Evolutionary conservation across 148 eudicot genomes (phyloP).

Genomic region (Chenopodium quinoa): DNA sequence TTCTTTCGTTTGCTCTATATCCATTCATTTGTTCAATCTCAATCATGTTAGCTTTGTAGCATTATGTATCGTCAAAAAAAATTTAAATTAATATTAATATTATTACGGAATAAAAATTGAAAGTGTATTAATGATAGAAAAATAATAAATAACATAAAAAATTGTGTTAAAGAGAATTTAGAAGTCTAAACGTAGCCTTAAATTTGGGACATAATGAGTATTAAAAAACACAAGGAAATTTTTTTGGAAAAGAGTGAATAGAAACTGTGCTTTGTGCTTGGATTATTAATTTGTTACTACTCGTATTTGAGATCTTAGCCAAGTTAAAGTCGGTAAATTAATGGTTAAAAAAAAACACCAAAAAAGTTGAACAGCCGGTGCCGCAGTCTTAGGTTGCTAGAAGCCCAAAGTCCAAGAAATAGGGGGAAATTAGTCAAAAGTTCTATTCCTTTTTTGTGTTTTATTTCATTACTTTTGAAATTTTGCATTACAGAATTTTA

Average conservation of each 20-base stretch:
- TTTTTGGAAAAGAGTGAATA: background rate
- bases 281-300: background rate
- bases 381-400: conserved; percentile 26
- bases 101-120: too few relatives aligned
- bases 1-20: too few relatives aligned
- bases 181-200: too few relatives aligned
- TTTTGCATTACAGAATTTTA: background rate
- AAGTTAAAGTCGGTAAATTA: conserved; percentile 1
- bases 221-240: background rate
- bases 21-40: too few relatives aligned
- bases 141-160: too few relatives aligned
- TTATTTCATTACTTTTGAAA: background rate
- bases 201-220: too few relatives aligned
- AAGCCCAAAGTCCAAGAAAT: conserved; percentile 11
- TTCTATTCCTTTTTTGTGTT: background rate
- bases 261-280: conserved; percentile 5
- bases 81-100: too few relatives aligned
- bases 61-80: too few relatives aligned
- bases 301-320: background rate
- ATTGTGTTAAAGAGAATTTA: too few relatives aligned
- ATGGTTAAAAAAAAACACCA: conserved; percentile 1
- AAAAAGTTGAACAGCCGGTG: conserved; percentile 23
- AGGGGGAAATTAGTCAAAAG: conserved; percentile 28
- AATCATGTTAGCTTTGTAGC: too few relatives aligned
- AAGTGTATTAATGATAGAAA: too few relatives aligned